A percentile compares a stretch with the other conserved stretches of the same genome.
Conservation (phyloP, 2,329 filamentous ascomycete species). For the Helotiales sp. region DNA sequence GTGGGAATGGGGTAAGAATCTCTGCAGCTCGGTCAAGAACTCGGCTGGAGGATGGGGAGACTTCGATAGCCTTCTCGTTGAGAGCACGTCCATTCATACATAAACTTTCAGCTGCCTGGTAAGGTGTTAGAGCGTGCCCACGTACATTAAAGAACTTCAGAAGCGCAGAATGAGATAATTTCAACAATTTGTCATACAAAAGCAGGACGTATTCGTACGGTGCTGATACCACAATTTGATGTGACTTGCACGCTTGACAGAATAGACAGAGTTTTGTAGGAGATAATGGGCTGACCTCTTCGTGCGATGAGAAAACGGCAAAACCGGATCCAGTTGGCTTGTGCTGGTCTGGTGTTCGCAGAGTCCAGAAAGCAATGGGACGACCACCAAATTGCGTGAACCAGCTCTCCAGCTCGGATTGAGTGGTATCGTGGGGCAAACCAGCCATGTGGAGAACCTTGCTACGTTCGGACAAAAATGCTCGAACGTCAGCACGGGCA, state of each 20-base stretch:
- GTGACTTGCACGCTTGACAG: slow-evolving; percentile 36
- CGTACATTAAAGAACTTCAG: slow-evolving; percentile 41
- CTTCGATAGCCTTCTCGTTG: slow-evolving; percentile 98
- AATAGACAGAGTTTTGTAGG: slow-evolving; percentile 37
- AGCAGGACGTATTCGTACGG: slow-evolving; percentile 40
- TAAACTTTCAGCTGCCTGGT: slow-evolving; percentile 89
- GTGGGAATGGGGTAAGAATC: slow-evolving; percentile 95
- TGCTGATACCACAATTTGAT: slow-evolving; percentile 38
- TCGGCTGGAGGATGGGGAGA: slow-evolving; percentile 95
- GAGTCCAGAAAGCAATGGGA: slow-evolving; percentile 98
- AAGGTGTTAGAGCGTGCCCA: slow-evolving; percentile 43
- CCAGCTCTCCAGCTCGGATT: slow-evolving; percentile 99
- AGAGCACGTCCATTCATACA: slow-evolving; percentile 99
- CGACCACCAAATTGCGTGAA: slow-evolving; percentile 98
- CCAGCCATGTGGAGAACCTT: slow-evolving; percentile 99
- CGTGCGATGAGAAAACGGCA: slow-evolving; percentile 97
- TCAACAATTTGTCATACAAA: slow-evolving; percentile 40
- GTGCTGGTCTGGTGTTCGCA: slow-evolving; percentile 96
- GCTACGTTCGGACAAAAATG: slow-evolving; percentile 93
- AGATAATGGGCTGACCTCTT: slow-evolving; percentile 71
- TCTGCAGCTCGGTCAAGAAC: slow-evolving; percentile 95
- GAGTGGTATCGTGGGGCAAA: slow-evolving; percentile 95
- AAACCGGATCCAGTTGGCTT: slow-evolving; percentile 99
- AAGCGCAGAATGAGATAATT: slow-evolving; percentile 27
- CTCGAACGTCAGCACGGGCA: slow-evolving; percentile 92